Conservation (phyloP, 306 rosid species). For the Gastrolobium villosum region DNA sequence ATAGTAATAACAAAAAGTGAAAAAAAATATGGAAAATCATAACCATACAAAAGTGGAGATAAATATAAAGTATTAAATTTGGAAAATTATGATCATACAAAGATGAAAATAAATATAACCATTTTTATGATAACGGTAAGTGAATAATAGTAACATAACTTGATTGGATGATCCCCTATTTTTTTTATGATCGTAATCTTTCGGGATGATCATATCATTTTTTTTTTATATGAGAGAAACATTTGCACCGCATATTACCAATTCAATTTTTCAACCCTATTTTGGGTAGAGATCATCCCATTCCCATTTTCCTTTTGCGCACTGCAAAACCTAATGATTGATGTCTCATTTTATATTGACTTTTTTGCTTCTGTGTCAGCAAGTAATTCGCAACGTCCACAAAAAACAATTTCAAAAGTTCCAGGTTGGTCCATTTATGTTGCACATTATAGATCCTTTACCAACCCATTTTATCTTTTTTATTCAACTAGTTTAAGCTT, state of each 20-base stretch:
- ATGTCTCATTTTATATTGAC: constrained; percentile 38
- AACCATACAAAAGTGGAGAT: too few relatives aligned
- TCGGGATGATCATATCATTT: too few relatives aligned
- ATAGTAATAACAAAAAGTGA: too few relatives aligned
- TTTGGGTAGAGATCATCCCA: constrained; percentile 33
- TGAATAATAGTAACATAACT: too few relatives aligned
- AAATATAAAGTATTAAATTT: too few relatives aligned
- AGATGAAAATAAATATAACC: too few relatives aligned
- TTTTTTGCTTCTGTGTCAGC: constrained; percentile 20
- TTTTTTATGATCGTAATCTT: too few relatives aligned
- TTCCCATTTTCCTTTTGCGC: neutral
- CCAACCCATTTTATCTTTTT: constrained; percentile 33
- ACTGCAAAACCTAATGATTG: constrained; percentile 37
- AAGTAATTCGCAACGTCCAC: neutral
- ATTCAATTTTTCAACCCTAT: constrained; percentile 39
- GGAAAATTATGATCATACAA: too few relatives aligned
- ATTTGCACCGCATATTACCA: neutral
- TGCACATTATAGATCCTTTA: neutral
- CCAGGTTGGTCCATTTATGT: neutral
- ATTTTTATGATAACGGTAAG: too few relatives aligned
- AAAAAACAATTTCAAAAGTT: neutral
- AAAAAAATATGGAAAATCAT: too few relatives aligned
- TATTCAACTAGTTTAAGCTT: neutral
- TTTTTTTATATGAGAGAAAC: too few relatives aligned
- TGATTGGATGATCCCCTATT: too few relatives aligned